Percentiles rank a stretch among this genome's conserved stretches.
These are phyloP conservation scores for Mesembryanthemum crystallinum DNA, from an alignment of 148 eudicot genomes.

Conservation along the genomic window DNA sequence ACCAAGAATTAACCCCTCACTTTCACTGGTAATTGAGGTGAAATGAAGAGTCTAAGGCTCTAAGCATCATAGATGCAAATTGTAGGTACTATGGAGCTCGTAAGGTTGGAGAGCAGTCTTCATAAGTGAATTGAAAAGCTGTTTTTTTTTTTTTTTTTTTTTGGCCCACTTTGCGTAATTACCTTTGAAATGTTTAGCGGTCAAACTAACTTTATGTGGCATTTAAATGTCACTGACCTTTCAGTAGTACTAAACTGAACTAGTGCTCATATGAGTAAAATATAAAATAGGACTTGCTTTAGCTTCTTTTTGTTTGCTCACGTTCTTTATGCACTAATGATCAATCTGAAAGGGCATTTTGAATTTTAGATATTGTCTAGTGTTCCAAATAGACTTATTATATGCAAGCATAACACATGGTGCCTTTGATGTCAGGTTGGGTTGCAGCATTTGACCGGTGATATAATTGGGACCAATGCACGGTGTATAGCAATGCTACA, in stretches of 20 bases:
- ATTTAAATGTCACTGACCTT: neutral
- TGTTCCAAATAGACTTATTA: neutral
- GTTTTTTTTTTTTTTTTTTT: neutral
- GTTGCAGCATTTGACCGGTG: conserved; percentile 61
- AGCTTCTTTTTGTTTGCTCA: no score
- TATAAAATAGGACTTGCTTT: neutral
- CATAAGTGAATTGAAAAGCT: neutral
- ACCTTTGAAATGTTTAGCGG: neutral
- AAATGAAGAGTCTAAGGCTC: no score
- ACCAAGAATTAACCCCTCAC: no score
- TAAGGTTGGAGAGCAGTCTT: neutral
- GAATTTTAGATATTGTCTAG: neutral
- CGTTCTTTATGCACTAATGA: neutral
- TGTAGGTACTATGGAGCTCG: neutral
- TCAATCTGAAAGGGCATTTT: neutral
- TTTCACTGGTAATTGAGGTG: no score
- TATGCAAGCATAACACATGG: conserved; percentile 2
- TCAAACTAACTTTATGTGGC: neutral
- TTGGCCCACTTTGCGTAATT: neutral
- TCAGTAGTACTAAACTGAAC: neutral
- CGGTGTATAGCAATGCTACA: conserved; percentile 87
- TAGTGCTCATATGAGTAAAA: neutral
- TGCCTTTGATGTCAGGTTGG: conserved; percentile 60
- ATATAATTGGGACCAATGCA: conserved; percentile 61
- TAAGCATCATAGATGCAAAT: neutral